Evolutionary conservation across 2,329 filamentous ascomycete genomes (phyloP).

Genomic region (Blastomyces gilchristii): DNA sequence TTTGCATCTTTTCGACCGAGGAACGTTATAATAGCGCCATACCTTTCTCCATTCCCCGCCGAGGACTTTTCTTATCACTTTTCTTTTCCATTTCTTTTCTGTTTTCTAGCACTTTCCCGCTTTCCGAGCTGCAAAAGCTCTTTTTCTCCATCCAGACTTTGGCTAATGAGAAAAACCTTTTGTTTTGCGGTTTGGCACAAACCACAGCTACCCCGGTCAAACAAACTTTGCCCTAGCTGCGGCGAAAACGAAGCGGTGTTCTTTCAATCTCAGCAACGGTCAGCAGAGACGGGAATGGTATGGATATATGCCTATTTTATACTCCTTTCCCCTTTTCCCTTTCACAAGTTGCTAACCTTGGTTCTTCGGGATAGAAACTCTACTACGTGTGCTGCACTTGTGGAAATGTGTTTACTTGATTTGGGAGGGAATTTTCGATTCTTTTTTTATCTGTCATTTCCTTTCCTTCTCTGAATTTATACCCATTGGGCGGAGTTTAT

Average conservation of each 20-base stretch:
- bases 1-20: background rate
- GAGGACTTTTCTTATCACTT: background rate
- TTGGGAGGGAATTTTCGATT: background rate
- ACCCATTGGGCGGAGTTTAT: constrained; percentile 1
- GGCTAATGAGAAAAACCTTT: constrained; percentile 23
- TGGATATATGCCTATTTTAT: constrained; percentile 27
- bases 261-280: constrained; percentile 97
- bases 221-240: constrained; percentile 77
- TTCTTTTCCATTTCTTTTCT: background rate
- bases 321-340: constrained; percentile 2
- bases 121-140: constrained; percentile 8
- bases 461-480: background rate
- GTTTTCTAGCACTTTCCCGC: background rate
- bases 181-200: constrained; percentile 7
- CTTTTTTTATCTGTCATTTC: constrained; percentile 3
- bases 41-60: no score
- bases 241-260: constrained; percentile 85
- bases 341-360: constrained; percentile 15
- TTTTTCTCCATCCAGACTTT: constrained; percentile 38
- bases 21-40: background rate
- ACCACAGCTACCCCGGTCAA: constrained; percentile 71
- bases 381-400: constrained; percentile 93
- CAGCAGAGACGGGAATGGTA: constrained; percentile 96
- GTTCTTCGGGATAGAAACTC: constrained; percentile 53
- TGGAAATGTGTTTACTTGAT: constrained; percentile 64